A percentile compares a stretch with the other conserved stretches of the same genome.
These are phyloP conservation scores for Fusarium musae DNA, from an alignment of 2,329 filamentous ascomycete species.

Conservation along the genomic window DNA sequence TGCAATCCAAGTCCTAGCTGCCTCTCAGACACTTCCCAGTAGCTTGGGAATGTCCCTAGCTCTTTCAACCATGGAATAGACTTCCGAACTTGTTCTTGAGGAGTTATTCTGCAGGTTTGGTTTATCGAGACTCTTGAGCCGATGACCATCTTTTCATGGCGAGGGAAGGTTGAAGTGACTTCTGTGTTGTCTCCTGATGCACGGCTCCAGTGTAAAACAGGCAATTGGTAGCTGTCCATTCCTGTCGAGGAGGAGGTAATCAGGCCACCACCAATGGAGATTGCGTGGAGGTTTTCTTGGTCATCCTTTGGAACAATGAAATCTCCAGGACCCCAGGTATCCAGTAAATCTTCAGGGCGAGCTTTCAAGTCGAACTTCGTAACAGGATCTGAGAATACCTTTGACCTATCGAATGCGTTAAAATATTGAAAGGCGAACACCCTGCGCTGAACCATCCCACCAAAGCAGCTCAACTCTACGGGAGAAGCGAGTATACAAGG, in stretches of 20 bases:
- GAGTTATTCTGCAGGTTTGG: too few relatives aligned
- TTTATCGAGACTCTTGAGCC: too few relatives aligned
- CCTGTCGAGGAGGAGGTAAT: too few relatives aligned
- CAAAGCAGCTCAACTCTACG: accelerated
- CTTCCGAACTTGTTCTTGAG: too few relatives aligned
- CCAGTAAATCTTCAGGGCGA: accelerated
- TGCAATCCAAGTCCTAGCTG: accelerated
- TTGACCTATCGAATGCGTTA: accelerated
- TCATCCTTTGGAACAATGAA: accelerated
- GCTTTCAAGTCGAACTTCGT: background rate
- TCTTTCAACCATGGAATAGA: background rate
- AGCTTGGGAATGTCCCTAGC: accelerated
- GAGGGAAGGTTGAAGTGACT: too few relatives aligned
- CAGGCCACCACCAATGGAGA: accelerated
- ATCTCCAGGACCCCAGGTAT: background rate
- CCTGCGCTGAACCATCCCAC: accelerated
- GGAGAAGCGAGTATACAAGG: accelerated
- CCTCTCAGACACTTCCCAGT: background rate
- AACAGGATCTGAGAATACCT: accelerated
- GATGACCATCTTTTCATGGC: too few relatives aligned
- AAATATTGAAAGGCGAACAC: background rate
- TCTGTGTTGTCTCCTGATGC: too few relatives aligned
- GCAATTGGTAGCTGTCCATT: too few relatives aligned
- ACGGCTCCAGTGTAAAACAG: too few relatives aligned
- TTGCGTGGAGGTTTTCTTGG: accelerated